Conservation (phyloP, 2,329 filamentous ascomycete genomes). For the Fusarium tjaetaba region DNA sequence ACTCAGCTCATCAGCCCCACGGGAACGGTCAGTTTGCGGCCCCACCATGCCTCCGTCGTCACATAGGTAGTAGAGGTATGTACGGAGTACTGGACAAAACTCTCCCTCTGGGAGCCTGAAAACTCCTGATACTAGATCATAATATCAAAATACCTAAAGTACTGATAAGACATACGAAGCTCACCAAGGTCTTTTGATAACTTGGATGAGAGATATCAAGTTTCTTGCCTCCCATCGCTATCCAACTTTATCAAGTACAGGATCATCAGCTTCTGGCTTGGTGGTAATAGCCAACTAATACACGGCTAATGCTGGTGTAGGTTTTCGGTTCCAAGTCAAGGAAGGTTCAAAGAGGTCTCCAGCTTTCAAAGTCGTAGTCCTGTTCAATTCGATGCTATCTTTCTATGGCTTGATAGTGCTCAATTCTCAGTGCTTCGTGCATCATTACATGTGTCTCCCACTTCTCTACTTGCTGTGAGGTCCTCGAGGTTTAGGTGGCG, state of each 20-base stretch:
- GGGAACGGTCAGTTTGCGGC: neutral
- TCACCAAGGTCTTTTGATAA: neutral
- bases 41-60: constrained; percentile 1
- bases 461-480: neutral
- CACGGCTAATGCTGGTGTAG: neutral
- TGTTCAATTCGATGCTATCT: neutral
- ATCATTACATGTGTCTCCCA: neutral
- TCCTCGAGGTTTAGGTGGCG: constrained; percentile 22
- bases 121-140: neutral
- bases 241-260: neutral
- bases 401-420: neutral
- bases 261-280: neutral
- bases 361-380: neutral
- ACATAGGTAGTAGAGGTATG: too few relatives aligned
- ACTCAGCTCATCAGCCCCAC: constrained; percentile 18
- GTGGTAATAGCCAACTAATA: neutral
- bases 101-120: neutral
- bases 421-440: neutral
- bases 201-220: neutral
- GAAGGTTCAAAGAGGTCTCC: neutral
- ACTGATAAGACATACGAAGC: neutral
- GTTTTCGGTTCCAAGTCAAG: neutral
- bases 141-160: neutral
- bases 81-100: neutral
- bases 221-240: neutral